Percentiles rank a stretch among this genome's conserved stretches.
Conservation (phyloP, 2,329 filamentous ascomycete species). For the Rhinocladiella similis region DNA sequence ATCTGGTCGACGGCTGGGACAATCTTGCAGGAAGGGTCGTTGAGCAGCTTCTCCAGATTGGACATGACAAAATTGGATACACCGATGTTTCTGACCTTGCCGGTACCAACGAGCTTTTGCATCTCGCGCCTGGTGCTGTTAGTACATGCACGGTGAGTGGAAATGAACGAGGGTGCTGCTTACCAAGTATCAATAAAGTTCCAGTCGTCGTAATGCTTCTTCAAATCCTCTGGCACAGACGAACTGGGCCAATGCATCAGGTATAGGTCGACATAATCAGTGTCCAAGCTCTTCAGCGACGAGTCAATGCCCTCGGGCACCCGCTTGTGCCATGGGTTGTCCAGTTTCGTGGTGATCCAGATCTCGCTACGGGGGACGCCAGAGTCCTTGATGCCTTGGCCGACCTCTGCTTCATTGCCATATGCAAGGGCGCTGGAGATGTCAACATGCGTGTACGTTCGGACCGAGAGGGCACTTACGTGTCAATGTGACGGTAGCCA, state of each 20-base stretch:
- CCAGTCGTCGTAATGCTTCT: constrained; percentile 73
- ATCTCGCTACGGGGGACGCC: constrained; percentile 66
- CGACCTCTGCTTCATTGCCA: constrained; percentile 72
- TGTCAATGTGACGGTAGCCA: constrained; percentile 77
- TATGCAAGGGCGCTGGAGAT: constrained; percentile 64
- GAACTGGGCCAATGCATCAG: constrained; percentile 59
- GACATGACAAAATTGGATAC: constrained; percentile 83
- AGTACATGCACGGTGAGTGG: not conserved
- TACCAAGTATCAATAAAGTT: constrained; percentile 76
- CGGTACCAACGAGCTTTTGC: constrained; percentile 47
- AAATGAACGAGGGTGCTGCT: not conserved
- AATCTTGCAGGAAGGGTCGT: constrained; percentile 63
- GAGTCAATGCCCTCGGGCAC: constrained; percentile 59
- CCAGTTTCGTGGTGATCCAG: constrained; percentile 78
- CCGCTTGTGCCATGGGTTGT: constrained; percentile 76
- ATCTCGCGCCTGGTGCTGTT: constrained; percentile 27
- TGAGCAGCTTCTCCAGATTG: constrained; percentile 76
- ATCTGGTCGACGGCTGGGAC: constrained; percentile 71
- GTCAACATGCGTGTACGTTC: not conserved
- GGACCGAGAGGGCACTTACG: constrained; percentile 35
- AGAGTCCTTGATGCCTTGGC: constrained; percentile 63
- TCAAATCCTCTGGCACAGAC: constrained; percentile 31
- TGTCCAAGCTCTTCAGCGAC: constrained; percentile 61
- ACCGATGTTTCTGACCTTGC: constrained; percentile 76
- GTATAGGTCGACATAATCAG: constrained; percentile 69